Evolutionary conservation across 2,329 filamentous ascomycete genomes (phyloP), one percentile per base, ranked within the genome.

Genomic region (Aspergillus tubingensis): DNA sequence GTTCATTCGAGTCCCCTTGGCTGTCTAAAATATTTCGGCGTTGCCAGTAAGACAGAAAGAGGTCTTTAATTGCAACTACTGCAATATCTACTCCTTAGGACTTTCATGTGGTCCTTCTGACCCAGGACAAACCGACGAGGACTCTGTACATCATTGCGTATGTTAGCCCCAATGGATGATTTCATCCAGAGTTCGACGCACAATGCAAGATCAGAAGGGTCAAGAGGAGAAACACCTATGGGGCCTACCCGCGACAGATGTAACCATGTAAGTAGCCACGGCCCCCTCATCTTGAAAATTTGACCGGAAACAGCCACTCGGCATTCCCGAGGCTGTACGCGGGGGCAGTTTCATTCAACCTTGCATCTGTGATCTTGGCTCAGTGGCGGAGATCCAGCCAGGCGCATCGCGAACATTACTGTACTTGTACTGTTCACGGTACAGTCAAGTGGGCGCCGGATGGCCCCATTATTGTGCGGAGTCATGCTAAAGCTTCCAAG

Each of bases 231-330:
- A 36, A 15, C 32, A 17, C 25, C 25, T 32, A 32, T 50, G 47
- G 30, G 7, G 15, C 17, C 25, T 50, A 30, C 25, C 25, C 47
- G 8, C 47, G 15, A 32, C n/a, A 30, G 5, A 17, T 50, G 47
- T 27, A 50, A 30, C 47, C 25, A n/a, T 30, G 15, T 50, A n/a
- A 32, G 25, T 32, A 30, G 47, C 47, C 47, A 50, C 47, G 2
- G 47, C n/a, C 47, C 53, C 53, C 25, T 55, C 41, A 44, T 41
- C 17, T 47, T 55, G 39, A 8, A 15, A 55, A 25, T 10, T 39
- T 25, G 25, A 47, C 53, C 30, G 53, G 25, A 55, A 55, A 47
- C 53, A 55, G 53, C 53, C 32, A 44, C 53, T 38, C 53, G 53
- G 53, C 53, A 19, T 32, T 44, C 43, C 53, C 53, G 53, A 55